Evolutionary conservation across 345 rosid genomes (phyloP).

Genomic region (Pseudoturritis turrita): DNA sequence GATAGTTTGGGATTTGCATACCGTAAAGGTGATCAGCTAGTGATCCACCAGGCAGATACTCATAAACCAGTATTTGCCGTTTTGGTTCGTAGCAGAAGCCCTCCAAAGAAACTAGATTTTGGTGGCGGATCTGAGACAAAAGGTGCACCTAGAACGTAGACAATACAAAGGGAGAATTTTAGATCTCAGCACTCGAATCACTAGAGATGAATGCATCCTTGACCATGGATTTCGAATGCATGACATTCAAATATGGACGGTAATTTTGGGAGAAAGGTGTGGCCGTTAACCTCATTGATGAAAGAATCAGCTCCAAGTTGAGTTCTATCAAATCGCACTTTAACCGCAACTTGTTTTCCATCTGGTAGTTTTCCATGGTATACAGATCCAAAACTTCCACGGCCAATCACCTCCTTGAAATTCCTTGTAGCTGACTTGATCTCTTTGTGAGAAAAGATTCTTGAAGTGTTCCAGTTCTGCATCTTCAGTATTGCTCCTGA

Average conservation of each 20-base stretch:
- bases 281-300: slow-evolving; percentile 63
- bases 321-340: slow-evolving; percentile 77
- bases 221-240: not conserved
- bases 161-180: slow-evolving; percentile 4
- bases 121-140: slow-evolving; percentile 73
- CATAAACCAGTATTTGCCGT: slow-evolving; percentile 86
- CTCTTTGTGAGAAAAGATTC: slow-evolving; percentile 74
- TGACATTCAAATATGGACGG: not conserved
- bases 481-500: slow-evolving; percentile 51
- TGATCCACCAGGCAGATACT: slow-evolving; percentile 82
- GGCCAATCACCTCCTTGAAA: slow-evolving; percentile 79
- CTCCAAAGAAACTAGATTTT: slow-evolving; percentile 80
- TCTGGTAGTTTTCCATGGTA: slow-evolving; percentile 77
- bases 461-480: slow-evolving; percentile 83
- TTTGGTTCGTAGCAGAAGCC: slow-evolving; percentile 83
- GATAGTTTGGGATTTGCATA: slow-evolving; percentile 31
- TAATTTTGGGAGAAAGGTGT: not conserved
- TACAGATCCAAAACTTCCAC: slow-evolving; percentile 89
- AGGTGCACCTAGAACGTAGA: slow-evolving; percentile 53
- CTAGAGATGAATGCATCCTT: not conserved
- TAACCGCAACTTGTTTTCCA: slow-evolving; percentile 78
- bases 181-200: not conserved
- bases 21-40: slow-evolving; percentile 83
- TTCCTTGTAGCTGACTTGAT: slow-evolving; percentile 73
- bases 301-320: slow-evolving; percentile 96